Conservation (phyloP, 148 eudicot species). For the Cornus controversa region DNA sequence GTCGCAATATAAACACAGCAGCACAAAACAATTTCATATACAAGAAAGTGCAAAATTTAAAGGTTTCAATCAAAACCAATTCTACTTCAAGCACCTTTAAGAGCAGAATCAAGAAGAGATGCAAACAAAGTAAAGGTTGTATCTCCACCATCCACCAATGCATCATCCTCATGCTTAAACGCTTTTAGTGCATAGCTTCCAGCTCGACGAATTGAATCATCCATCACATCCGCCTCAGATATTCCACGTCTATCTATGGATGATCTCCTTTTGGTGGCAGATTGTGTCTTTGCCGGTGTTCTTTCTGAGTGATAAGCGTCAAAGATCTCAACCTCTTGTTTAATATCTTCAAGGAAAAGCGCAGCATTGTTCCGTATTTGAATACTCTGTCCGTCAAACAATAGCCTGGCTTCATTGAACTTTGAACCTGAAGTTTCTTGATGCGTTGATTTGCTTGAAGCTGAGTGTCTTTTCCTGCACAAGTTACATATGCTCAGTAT, state of each 20-base stretch:
- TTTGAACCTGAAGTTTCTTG: slow-evolving; percentile 48
- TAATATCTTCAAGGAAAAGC: slow-evolving; percentile 75
- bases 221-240: slow-evolving; percentile 38
- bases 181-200: slow-evolving; percentile 57
- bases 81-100: slow-evolving; percentile 57
- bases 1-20: not conserved
- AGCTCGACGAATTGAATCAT: slow-evolving; percentile 36
- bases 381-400: slow-evolving; percentile 22
- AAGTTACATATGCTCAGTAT: slow-evolving; percentile 9
- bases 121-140: slow-evolving; percentile 73
- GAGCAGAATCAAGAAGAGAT: slow-evolving; percentile 78
- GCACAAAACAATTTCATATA: not conserved
- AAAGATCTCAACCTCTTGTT: slow-evolving; percentile 68
- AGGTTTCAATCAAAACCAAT: not conserved
- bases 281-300: slow-evolving; percentile 52
- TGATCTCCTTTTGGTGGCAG: slow-evolving; percentile 53
- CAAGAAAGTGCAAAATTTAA: not conserved
- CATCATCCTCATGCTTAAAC: slow-evolving; percentile 70
- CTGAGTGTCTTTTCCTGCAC: slow-evolving; percentile 61
- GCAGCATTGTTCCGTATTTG: slow-evolving; percentile 60
- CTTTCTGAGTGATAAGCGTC: slow-evolving; percentile 42
- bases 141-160: slow-evolving; percentile 51
- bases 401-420: slow-evolving; percentile 37
- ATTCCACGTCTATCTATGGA: slow-evolving; percentile 40
- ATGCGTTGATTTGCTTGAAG: slow-evolving; percentile 61